Conservation (phyloP, 177 flowering plant species). For the Telopea speciosissima region DNA sequence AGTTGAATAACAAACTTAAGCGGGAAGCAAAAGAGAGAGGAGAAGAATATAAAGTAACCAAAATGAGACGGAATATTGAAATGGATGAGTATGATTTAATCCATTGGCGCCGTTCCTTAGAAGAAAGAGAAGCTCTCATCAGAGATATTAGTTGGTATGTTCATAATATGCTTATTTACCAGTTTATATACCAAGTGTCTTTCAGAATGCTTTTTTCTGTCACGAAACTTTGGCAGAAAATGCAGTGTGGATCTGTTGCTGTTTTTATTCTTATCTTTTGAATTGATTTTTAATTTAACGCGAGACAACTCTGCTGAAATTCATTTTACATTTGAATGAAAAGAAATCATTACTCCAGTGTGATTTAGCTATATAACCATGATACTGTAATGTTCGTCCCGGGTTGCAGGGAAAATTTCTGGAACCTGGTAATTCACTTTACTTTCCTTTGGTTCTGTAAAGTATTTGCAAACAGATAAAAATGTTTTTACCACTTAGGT, state of each 20-base stretch:
- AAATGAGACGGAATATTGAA: conserved; percentile 75
- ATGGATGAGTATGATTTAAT: conserved; percentile 96
- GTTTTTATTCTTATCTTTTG: not conserved
- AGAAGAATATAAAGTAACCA: conserved; percentile 52
- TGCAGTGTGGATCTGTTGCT: not conserved
- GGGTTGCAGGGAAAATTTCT: not conserved
- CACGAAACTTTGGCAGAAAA: not conserved
- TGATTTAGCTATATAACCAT: not conserved
- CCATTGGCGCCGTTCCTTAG: conserved; percentile 87
- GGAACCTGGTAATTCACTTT: not conserved
- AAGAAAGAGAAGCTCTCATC: conserved; percentile 91
- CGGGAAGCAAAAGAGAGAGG: conserved; percentile 73
- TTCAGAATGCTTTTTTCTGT: not conserved
- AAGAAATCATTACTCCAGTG: not conserved
- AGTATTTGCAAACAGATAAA: not conserved
- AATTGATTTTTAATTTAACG: not conserved
- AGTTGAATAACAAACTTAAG: conserved; percentile 56
- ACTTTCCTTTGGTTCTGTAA: not conserved
- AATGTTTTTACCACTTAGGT: not conserved
- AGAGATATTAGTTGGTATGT: conserved; percentile 89
- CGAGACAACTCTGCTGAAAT: not conserved
- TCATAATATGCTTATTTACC: not conserved
- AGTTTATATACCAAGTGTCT: not conserved
- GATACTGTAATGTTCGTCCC: not conserved
- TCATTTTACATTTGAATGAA: not conserved